Base-by-base conservation (phyloP, 345 rosid species). In the Citropsis articulata region DNA sequence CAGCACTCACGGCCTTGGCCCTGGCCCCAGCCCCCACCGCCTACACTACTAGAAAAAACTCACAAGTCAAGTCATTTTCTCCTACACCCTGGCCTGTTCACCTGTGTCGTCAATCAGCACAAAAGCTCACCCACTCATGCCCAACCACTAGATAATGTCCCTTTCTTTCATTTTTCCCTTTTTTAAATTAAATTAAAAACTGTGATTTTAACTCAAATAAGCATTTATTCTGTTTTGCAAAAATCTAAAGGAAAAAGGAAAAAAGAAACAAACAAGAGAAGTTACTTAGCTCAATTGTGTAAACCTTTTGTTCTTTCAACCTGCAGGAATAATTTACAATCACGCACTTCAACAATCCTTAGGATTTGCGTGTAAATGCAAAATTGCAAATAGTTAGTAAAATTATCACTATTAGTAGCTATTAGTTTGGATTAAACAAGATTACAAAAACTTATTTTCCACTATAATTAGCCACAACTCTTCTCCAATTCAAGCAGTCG, bases 11-110 rank as follows among this genome's bases (percentile, higher is more conserved):
- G 53, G 31, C 28, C 22, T 68, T 50, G 7, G 21, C 56, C 14
- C 9, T 12, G 50, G 50, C 79, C 40, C 77, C 31, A 2, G 31
- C 2, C 9, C 40, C 79, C 77, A 66, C 65, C 25, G 9, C 28
- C 56, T 42, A 42, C 16, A 42, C 50, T 19, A 25, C 69, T 14
- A 4, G 22, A 64, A 66, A 42, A 30, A 16, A 36, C 21, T 9
- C 59, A 70, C 66, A 19, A 76, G 31, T 3, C 13, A 6, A 16
- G 30, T 74, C 77, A 25, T 50, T 56, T 71, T 45, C 64, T 59
- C 77, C 55, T 19, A 48, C 70, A 66, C 78, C 79, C 72, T 78
- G 77, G 53, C 83, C 75, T 33, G 66, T 53, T 75, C 61, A 53
- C 36, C 73, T 59, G 50, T 66, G 10, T 69, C 77, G 4, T 69